Evolutionary conservation across 805 yeast species (phyloP).

Genomic region (Peterozyma xylosa): DNA sequence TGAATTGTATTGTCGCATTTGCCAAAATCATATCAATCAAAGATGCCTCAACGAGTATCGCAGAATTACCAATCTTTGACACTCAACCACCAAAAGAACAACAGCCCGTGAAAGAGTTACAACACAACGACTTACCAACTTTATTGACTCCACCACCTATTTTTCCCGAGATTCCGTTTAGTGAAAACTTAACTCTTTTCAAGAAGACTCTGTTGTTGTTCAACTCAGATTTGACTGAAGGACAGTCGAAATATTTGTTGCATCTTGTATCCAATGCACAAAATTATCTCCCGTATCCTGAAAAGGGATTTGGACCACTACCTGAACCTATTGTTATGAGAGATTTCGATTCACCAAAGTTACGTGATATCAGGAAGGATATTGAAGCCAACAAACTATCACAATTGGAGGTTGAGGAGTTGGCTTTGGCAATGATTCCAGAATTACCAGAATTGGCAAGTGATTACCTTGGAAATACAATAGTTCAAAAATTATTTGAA

Average conservation of each 20-base stretch:
- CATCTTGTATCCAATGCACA: constrained; percentile 38
- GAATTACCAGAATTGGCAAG: constrained; percentile 88
- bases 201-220: constrained; percentile 41
- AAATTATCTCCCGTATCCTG: constrained; percentile 28
- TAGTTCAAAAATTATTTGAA: constrained; percentile 85
- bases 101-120: constrained; percentile 23
- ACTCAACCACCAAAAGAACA: constrained; percentile 7
- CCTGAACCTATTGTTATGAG: constrained; percentile 67
- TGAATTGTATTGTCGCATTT: constrained; percentile 71
- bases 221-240: constrained; percentile 52
- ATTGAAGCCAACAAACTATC: constrained; percentile 49
- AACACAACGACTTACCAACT: constrained; percentile 8
- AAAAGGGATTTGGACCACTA: constrained; percentile 61
- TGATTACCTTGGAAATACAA: constrained; percentile 93
- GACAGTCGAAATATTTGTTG: constrained; percentile 34
- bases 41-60: constrained; percentile 15
- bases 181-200: constrained; percentile 12
- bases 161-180: constrained; percentile 10
- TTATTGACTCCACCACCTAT: constrained; percentile 10
- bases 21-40: constrained; percentile 55
- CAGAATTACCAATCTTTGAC: constrained; percentile 7
- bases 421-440: constrained; percentile 75
- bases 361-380: constrained; percentile 78
- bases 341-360: constrained; percentile 79
- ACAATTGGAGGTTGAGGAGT: constrained; percentile 65